Evolutionary conservation across 192 early-diverging fungal genomes (phyloP).

Genomic region (Podila clonocystis): DNA sequence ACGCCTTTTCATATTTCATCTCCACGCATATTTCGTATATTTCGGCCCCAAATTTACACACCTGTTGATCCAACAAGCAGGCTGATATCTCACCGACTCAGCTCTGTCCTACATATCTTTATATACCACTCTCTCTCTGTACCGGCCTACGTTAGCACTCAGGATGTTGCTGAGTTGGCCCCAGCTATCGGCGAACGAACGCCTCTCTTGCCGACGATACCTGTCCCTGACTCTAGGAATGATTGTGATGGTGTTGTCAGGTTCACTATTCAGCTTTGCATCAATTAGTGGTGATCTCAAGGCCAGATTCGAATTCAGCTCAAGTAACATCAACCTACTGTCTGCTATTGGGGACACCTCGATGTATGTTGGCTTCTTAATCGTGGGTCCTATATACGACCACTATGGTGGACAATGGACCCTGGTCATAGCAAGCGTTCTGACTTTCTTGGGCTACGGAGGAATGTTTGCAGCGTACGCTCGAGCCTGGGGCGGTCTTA

Average conservation of each 20-base stretch:
- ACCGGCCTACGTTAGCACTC: too few relatives aligned
- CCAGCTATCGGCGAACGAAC: neutral
- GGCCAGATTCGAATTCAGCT: conserved; percentile 46
- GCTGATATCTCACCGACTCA: too few relatives aligned
- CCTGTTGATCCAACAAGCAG: too few relatives aligned
- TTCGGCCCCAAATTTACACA: too few relatives aligned
- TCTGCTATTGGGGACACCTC: conserved; percentile 44
- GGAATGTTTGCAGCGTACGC: conserved; percentile 50
- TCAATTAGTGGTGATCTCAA: conserved; percentile 39
- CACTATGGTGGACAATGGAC: conserved; percentile 48
- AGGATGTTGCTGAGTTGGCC: too few relatives aligned
- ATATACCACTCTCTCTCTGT: too few relatives aligned
- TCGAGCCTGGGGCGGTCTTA: conserved; percentile 46
- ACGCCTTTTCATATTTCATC: too few relatives aligned
- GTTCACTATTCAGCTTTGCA: conserved; percentile 48
- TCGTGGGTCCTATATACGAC: conserved; percentile 44
- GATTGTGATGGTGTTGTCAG: conserved; percentile 38
- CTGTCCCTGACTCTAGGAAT: conserved; percentile 31
- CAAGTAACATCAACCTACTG: conserved; percentile 43
- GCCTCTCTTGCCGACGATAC: conserved; percentile 1
- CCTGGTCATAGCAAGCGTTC: conserved; percentile 14
- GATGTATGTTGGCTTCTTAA: conserved; percentile 49
- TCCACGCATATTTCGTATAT: too few relatives aligned
- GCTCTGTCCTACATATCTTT: too few relatives aligned
- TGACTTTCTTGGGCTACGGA: conserved; percentile 45